Conservation (phyloP, 2,329 filamentous ascomycete species). For the Pseudocercospora ulei region DNA sequence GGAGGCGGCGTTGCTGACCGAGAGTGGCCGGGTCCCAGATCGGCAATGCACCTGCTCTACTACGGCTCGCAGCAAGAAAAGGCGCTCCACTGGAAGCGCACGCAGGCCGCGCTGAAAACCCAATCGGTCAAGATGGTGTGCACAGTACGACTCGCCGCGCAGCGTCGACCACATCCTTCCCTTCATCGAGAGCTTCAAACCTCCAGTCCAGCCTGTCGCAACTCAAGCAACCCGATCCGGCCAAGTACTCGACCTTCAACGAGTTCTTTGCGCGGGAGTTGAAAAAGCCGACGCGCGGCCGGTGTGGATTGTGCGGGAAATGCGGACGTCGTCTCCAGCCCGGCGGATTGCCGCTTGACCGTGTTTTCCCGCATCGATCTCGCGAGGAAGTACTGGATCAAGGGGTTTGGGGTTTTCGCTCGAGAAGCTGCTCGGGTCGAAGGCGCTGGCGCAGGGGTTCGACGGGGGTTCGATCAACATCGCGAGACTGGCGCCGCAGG, state of each 20-base stretch:
- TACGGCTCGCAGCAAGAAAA: slow-evolving; percentile 37
- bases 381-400: slow-evolving; percentile 40
- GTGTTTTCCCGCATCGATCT: slow-evolving; percentile 35
- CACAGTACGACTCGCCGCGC: slow-evolving; percentile 36
- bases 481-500: slow-evolving; percentile 38
- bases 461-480: slow-evolving; percentile 36
- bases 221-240: slow-evolving; percentile 35
- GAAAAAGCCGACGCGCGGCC: slow-evolving; percentile 34
- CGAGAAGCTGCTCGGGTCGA: slow-evolving; percentile 28
- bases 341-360: slow-evolving; percentile 37
- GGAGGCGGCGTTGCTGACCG: no score
- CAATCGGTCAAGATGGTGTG: slow-evolving; percentile 39
- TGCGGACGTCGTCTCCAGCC: slow-evolving; percentile 29
- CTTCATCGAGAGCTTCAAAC: slow-evolving; percentile 37
- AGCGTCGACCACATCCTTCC: slow-evolving; percentile 35
- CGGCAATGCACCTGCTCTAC: slow-evolving; percentile 40
- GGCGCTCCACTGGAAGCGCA: slow-evolving; percentile 34
- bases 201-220: slow-evolving; percentile 32
- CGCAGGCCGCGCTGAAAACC: slow-evolving; percentile 32
- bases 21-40: slow-evolving; percentile 18
- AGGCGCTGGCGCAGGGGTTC: slow-evolving; percentile 30
- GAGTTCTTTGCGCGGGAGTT: slow-evolving; percentile 39
- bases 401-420: slow-evolving; percentile 38
- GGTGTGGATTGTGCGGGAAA: slow-evolving; percentile 34
- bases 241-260: slow-evolving; percentile 38